Evolutionary conservation across 768 basidiomycete species (phyloP).

Genomic region (Coprinopsis marcescibilis): DNA sequence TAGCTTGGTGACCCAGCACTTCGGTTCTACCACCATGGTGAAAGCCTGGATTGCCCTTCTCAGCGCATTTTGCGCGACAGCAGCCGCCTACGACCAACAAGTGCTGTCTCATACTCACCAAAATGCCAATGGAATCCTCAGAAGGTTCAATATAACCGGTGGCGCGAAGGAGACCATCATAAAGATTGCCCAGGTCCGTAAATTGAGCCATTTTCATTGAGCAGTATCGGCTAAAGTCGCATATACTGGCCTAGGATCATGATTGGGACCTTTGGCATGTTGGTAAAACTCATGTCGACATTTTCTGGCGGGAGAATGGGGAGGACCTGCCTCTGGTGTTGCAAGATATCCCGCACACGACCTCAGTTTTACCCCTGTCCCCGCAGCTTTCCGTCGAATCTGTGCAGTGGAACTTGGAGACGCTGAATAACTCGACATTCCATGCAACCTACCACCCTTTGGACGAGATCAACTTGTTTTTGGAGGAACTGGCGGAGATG

Average conservation of each 20-base stretch:
- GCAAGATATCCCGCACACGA: constrained; percentile 18
- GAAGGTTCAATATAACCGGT: constrained; percentile 9
- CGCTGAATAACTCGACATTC: constrained; percentile 32
- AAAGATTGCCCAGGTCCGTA: constrained; percentile 7
- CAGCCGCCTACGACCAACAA: constrained; percentile 3
- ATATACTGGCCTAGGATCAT: constrained; percentile 27
- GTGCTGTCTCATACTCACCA: not conserved
- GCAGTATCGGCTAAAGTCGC: not conserved
- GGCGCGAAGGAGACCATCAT: constrained; percentile 4
- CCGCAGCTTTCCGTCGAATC: constrained; percentile 6
- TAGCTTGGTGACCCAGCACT: too few species aligned
- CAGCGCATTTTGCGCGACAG: too few species aligned
- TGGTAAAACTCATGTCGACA: constrained; percentile 39
- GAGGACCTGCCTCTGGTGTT: constrained; percentile 19
- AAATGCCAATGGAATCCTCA: constrained; percentile 3
- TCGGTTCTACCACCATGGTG: too few species aligned
- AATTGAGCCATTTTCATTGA: not conserved
- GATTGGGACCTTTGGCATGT: constrained; percentile 51
- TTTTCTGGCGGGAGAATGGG: constrained; percentile 27
- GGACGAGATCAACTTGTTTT: constrained; percentile 46
- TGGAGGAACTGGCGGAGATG: constrained; percentile 37
- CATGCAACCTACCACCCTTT: constrained; percentile 51
- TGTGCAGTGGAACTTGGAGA: constrained; percentile 25
- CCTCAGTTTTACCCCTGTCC: constrained; percentile 11
- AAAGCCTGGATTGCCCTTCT: too few species aligned